These are phyloP conservation scores for Wickerhamiella lipophila DNA, from an alignment of 805 yeast species.

Conservation along the genomic window DNA sequence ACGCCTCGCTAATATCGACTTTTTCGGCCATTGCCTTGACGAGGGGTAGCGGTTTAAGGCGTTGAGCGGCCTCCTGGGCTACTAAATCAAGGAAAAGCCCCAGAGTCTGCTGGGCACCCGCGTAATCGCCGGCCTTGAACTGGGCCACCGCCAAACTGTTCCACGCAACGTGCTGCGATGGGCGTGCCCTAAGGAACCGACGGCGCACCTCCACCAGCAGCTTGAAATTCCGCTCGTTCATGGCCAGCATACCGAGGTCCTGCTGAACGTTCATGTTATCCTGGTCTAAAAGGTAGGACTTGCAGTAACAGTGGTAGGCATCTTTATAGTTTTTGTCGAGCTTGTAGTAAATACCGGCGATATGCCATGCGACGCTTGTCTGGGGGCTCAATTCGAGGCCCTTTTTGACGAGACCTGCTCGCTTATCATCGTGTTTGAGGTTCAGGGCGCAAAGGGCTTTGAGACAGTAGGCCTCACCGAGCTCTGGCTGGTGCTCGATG, in stretches of 20 bases:
- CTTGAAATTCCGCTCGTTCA: constrained; percentile 65
- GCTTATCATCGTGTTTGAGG: constrained; percentile 49
- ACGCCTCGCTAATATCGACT: constrained; percentile 71
- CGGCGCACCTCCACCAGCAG: constrained; percentile 51
- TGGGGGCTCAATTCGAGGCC: constrained; percentile 48
- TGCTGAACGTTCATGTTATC: constrained; percentile 66
- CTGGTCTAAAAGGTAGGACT: constrained; percentile 65
- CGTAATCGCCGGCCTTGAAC: constrained; percentile 55
- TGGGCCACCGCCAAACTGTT: constrained; percentile 43
- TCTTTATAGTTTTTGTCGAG: constrained; percentile 54
- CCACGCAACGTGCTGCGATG: constrained; percentile 21
- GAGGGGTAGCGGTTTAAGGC: constrained; percentile 2
- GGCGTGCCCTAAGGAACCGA: constrained; percentile 48
- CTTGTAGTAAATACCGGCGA: constrained; percentile 74
- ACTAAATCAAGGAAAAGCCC: constrained; percentile 61
- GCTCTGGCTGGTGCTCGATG: constrained; percentile 60
- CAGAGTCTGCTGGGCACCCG: constrained; percentile 58
- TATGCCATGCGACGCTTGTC: constrained; percentile 68
- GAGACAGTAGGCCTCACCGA: constrained; percentile 71
- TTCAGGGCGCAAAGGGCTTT: constrained; percentile 62
- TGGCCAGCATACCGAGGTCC: constrained; percentile 67
- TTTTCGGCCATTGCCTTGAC: constrained; percentile 32
- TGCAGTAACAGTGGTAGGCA: constrained; percentile 65
- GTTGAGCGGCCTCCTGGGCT: constrained; percentile 26
- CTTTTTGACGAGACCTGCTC: constrained; percentile 44